Evolutionary conservation across 2,329 filamentous ascomycete species (phyloP), one percentile per base, ranked within the genome.

Genomic region (Colletotrichum acutatum): DNA sequence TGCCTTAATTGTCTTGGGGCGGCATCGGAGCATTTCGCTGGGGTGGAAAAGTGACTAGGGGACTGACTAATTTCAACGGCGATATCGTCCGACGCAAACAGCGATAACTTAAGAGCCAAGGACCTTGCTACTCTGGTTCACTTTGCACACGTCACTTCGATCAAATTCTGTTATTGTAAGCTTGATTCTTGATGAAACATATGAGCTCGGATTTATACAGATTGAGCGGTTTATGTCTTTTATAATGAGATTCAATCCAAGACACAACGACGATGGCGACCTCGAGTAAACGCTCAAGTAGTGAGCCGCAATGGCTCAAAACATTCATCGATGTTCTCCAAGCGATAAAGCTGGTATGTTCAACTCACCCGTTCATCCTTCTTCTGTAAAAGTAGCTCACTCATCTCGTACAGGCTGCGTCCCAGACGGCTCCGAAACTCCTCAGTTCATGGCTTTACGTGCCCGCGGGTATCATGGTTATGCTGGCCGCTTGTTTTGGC

Each of bases 401-500:
- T 42, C 16, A 24, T 4, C 12, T 4, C 2, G 19, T 54, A 26
- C 6, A 73, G 71, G 60, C 66, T 19, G 14, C 57, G 16, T 4
- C 49, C 3, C 54, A 71, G 54, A 76, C 67, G 62, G 75, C 71
- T 60, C 76, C 77, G 71, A 74, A 76, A 62, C 76, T 79, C 59
- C 56, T 80, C 56, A 72, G 71, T 37, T 80, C 85, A 62, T 91
- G 89, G 86, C 58, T 91, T 30, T 85, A 84, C 73, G 85, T 90
- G 0, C 89, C 89, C 0, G 53, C 83, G 0, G 85, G 85, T 46
- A 81, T 86, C 66, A 75, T 83, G 28, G 75, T 79, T 26, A 84
- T 85, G 8, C 79, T 87, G 11, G 78, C 80, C 16, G 82, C 79
- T 3, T 86, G 84, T 74, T 87, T 86, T 67, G 85, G 82, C 37